Percentiles rank a stretch among this genome's conserved stretches.
These are phyloP conservation scores for Carex cristatella DNA, from an alignment of 176 grass and related monocot species.

Conservation along the genomic window DNA sequence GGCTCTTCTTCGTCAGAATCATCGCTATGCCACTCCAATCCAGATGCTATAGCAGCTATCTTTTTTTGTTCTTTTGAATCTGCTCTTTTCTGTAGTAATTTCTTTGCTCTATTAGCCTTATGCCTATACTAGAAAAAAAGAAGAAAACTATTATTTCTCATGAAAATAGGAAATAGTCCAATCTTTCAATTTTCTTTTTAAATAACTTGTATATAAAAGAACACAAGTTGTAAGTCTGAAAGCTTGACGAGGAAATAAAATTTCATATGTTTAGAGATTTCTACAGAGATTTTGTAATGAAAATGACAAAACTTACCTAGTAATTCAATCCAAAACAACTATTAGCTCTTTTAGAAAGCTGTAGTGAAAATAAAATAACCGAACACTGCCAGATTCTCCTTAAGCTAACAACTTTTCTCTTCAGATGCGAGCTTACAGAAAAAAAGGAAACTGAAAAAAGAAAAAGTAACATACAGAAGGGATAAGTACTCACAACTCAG, in stretches of 20 bases:
- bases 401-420: neutral
- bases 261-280: neutral
- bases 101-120: slow-evolving; percentile 87
- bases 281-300: neutral
- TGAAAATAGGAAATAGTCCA: neutral
- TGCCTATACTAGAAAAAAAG: slow-evolving; percentile 22
- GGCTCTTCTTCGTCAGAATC: slow-evolving; percentile 47
- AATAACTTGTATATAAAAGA: neutral
- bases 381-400: neutral
- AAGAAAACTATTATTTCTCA: neutral
- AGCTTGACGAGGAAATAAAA: neutral
- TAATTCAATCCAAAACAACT: neutral
- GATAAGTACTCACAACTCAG: slow-evolving; percentile 52
- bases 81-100: slow-evolving; percentile 57
- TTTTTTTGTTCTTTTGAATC: slow-evolving; percentile 58
- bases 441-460: no score
- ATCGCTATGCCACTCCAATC: slow-evolving; percentile 47
- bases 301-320: neutral
- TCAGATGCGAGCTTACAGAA: neutral
- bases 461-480: neutral
- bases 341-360: neutral
- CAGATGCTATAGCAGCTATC: slow-evolving; percentile 29
- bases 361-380: neutral
- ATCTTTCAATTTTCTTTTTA: neutral
- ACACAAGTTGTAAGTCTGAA: neutral